phyloP scores from a whole-genome alignment of 1,284 basidiomycete genomes.

The Ustilago esculenta region DNA sequence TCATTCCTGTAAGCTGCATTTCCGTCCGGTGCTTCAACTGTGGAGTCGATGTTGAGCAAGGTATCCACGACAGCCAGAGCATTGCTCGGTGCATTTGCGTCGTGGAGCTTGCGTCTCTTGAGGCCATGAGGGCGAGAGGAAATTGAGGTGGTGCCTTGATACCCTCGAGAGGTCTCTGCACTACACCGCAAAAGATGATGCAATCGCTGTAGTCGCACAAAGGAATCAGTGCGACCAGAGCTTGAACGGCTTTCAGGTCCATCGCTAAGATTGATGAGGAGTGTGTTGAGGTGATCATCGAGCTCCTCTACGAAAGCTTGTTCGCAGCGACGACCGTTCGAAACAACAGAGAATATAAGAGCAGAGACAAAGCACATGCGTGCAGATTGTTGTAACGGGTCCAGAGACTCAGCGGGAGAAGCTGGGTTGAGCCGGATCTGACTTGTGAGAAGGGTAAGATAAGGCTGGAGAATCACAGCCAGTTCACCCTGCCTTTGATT shows the following conservation, averaged over 20 bases:
- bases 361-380: constrained; percentile 12
- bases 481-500: not conserved
- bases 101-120: constrained; percentile 21
- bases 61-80: constrained; percentile 7
- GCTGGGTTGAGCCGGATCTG: constrained; percentile 9
- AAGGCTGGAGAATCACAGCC: constrained; percentile 18
- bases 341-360: not conserved
- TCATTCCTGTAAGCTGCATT: constrained; percentile 1
- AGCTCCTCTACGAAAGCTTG: constrained; percentile 4
- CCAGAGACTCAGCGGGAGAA: not conserved
- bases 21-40: not conserved
- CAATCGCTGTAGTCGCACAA: not conserved
- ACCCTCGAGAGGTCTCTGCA: not conserved
- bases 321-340: constrained; percentile 13
- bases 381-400: not conserved
- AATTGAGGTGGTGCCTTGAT: not conserved
- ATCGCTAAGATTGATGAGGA: not conserved
- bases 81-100: not conserved
- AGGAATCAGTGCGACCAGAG: not conserved
- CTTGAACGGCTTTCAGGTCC: not conserved
- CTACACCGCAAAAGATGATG: constrained; percentile 3
- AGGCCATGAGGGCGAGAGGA: not conserved
- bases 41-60: constrained; percentile 1
- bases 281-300: constrained; percentile 3
- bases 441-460: constrained; percentile 14